Evolutionary conservation across 2,329 filamentous ascomycete species (phyloP), one percentile per base, ranked within the genome.

Genomic region (Teratosphaeria zuluensis): DNA sequence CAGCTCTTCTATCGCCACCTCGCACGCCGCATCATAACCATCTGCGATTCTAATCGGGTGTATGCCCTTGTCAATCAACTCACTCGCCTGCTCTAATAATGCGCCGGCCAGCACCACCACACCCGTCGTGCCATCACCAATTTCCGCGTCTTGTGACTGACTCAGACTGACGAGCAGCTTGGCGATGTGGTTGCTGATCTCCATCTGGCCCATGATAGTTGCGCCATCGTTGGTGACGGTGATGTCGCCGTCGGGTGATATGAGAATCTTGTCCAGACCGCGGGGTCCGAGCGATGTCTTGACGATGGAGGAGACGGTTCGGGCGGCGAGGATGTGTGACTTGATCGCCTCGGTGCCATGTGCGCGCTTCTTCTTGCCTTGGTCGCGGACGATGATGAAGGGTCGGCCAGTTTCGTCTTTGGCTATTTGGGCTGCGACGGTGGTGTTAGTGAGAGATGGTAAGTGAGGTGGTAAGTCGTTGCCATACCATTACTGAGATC

Each of bases 201-300:
- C 94, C 94, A 99, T 99, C 83, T 95, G 70, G 69, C 90, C 87
- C 66, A 99, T 81, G 70, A 99, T 99, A 53, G 94, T 99, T 58
- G 95, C 95, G 70, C 94, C 94, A 78, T 99, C 94, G 79, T 99
- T 99, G 67, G 94, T 99, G 63, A 99, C 91, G 62, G 94, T 99
- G 75, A 99, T 99, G 77, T 99, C 94, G 74, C 94, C 94, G 74
- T 99, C 94, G 62, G 94, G 89, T 56, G 94, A 99, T 70, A 99
- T 99, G 68, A 99, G 84, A 73, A 99, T 99, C 81, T 99, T 99
- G 81, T 99, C 94, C 72, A 99, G 86, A 64, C 94, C 94, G 68
- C 94, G 88, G 57, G 94, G 94, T 55, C 94, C 94, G 69, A 99
- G 82, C 65, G 95, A 99, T 62, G 90, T 94, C 81, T 95, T 96